These are phyloP conservation scores for Mortierella sp. DNA, from an alignment of 371 early-diverging fungal genomes.

Conservation along the genomic window DNA sequence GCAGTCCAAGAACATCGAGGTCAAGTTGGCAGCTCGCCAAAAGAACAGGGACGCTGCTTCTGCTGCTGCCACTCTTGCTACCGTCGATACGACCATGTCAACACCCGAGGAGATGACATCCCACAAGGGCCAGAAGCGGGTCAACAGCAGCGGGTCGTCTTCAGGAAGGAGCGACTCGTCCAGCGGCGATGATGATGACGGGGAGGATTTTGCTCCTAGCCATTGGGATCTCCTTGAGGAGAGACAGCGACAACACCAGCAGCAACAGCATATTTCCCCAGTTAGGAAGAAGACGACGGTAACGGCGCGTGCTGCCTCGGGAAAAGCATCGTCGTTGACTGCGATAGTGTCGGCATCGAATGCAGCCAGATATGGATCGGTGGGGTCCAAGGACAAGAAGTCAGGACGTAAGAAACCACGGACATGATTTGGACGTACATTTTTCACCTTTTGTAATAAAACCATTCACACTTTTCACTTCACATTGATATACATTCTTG, in stretches of 20 bases:
- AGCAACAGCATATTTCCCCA: slow-evolving; percentile 4
- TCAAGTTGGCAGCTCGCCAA: slow-evolving; percentile 31
- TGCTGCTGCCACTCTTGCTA: not conserved
- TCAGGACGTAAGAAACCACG: slow-evolving; percentile 4
- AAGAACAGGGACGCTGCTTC: slow-evolving; percentile 8
- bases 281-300: not conserved
- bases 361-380: slow-evolving; percentile 34
- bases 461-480: no score
- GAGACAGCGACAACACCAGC: slow-evolving; percentile 24
- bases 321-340: slow-evolving; percentile 12
- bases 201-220: slow-evolving; percentile 32
- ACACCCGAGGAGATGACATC: not conserved
- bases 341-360: slow-evolving; percentile 42
- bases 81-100: not conserved
- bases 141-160: not conserved
- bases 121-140: slow-evolving; percentile 4
- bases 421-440: not conserved
- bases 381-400: slow-evolving; percentile 33
- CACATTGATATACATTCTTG: no score
- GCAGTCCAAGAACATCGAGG: slow-evolving; percentile 33
- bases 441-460: not conserved
- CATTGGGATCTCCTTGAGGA: slow-evolving; percentile 52
- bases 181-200: slow-evolving; percentile 17
- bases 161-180: not conserved
- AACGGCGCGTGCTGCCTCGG: not conserved